Evolutionary conservation across 352 stramenopile species (phyloP), one percentile per base, ranked within the genome.

Genomic region (Globisporangium carolinianum): DNA sequence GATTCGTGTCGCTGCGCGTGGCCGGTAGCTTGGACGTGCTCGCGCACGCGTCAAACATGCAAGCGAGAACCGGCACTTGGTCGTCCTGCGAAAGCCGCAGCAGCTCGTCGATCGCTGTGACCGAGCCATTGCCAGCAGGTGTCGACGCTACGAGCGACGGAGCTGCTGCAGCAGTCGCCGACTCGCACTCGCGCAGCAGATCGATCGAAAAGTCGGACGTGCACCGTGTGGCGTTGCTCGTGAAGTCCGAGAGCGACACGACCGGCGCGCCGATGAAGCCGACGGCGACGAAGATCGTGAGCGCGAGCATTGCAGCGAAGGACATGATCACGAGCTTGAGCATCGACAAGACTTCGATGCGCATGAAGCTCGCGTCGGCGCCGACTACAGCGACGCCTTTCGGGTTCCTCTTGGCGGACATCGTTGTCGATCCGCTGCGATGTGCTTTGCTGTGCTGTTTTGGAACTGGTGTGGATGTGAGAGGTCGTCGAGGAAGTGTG

Each of bases 331-430:
- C 41, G 14, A 87, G 55, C 60, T 87, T 87, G 56, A 84, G 59
- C 65, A 83, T 73, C 14, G 76, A 83, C 11, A 81, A 68, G 38
- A 85, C 74, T 48, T 87, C 76, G 45, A 87, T 79, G 37, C 72
- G 66, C 74, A 83, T 87, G 51, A 87, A 87, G 53, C 72, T 80
- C 42, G 73, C 72, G 54, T 80, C 75, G 5, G 67, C 53, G 0
- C 55, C 56, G 17, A 14, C 41, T 56, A 37, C 37, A 37, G 50
- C 48, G 12, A 5, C 32, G 48, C 47, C 10, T n/a, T 52, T 42
- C 7, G 38, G 38, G 7, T 46, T 46, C 41, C 11, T 46, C 41
- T 46, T 46, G 7, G 41, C 10, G 5, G 41, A 10, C 17, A 60
- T 54, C 3, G 32, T 32, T 32, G 24, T 32, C 24, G 24, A 32